A percentile compares a stretch with the other conserved stretches of the same genome.
phyloP scores from a whole-genome alignment of 805 yeast genomes.

The Pichia deserticola region DNA sequence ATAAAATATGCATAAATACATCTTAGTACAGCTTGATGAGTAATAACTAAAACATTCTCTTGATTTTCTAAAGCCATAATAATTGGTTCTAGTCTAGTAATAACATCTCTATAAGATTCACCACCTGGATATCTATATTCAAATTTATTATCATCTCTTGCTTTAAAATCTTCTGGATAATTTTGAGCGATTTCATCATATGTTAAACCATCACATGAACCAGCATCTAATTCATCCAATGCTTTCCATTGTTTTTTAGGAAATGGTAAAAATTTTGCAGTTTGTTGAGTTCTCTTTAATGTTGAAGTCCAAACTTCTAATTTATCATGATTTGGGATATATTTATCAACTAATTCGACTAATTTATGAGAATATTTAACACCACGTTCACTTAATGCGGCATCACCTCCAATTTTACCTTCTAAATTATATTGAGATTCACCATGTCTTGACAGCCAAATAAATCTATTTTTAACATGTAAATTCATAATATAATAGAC shows the following conservation, averaged over 20 bases:
- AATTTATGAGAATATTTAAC: conserved; percentile 73
- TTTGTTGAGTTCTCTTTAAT: conserved; percentile 82
- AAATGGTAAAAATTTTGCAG: conserved; percentile 76
- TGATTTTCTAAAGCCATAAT: conserved; percentile 98
- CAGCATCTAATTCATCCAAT: conserved; percentile 93
- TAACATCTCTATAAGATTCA: conserved; percentile 93
- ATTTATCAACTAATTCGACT: conserved; percentile 65
- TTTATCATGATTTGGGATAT: conserved; percentile 52
- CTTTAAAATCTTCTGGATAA: conserved; percentile 92
- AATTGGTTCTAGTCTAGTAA: conserved; percentile 89
- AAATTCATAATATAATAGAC: conserved; percentile 94
- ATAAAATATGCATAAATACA: conserved; percentile 96
- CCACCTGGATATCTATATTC: conserved; percentile 97
- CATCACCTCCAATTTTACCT: conserved; percentile 95
- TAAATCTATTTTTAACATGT: conserved; percentile 85
- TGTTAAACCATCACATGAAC: conserved; percentile 95
- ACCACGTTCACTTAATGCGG: conserved; percentile 78
- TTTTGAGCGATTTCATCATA: conserved; percentile 81
- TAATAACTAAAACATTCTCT: conserved; percentile 89
- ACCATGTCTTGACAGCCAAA: conserved; percentile 94
- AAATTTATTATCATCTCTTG: conserved; percentile 92
- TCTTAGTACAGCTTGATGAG: conserved; percentile 95
- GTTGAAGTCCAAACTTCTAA: conserved; percentile 96
- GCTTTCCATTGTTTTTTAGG: conserved; percentile 93
- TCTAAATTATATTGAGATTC: conserved; percentile 88